Percentiles rank a stretch among this genome's conserved stretches.
Evolutionary conservation across 1,139 yeast species (phyloP).

Genomic region (Suhomyces terraborum): DNA sequence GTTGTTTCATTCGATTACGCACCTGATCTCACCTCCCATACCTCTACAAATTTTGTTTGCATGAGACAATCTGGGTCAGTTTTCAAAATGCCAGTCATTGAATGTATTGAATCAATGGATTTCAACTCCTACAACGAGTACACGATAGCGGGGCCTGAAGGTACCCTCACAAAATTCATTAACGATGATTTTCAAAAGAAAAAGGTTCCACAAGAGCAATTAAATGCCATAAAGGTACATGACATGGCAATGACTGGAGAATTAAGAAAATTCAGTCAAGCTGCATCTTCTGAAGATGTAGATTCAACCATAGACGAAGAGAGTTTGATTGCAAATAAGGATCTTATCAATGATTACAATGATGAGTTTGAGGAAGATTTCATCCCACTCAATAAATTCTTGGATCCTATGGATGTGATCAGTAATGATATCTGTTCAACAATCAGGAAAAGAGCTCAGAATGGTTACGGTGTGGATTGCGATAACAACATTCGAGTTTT

Average conservation of each 20-base stretch:
- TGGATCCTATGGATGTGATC: conserved; percentile 43
- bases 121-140: conserved; percentile 77
- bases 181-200: conserved; percentile 15
- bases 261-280: conserved; percentile 24
- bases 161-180: conserved; percentile 47
- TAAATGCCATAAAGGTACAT: conserved; percentile 10
- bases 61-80: conserved; percentile 90
- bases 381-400: conserved; percentile 34
- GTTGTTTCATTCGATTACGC: conserved; percentile 86
- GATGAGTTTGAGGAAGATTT: conserved; percentile 31
- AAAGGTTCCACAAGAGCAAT: conserved; percentile 1
- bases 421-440: conserved; percentile 65
- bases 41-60: conserved; percentile 67
- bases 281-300: conserved; percentile 29
- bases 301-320: conserved; percentile 40
- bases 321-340: conserved; percentile 22
- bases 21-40: conserved; percentile 49
- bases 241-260: conserved; percentile 21
- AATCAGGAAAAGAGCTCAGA: conserved; percentile 67
- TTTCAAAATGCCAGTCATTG: conserved; percentile 74
- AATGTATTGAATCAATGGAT: conserved; percentile 61
- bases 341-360: conserved; percentile 19
- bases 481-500: conserved; percentile 63
- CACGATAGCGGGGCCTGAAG: conserved; percentile 65
- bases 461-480: conserved; percentile 77